Conservation (phyloP, 331 rosid species). For the Pyracantha coccinea region DNA sequence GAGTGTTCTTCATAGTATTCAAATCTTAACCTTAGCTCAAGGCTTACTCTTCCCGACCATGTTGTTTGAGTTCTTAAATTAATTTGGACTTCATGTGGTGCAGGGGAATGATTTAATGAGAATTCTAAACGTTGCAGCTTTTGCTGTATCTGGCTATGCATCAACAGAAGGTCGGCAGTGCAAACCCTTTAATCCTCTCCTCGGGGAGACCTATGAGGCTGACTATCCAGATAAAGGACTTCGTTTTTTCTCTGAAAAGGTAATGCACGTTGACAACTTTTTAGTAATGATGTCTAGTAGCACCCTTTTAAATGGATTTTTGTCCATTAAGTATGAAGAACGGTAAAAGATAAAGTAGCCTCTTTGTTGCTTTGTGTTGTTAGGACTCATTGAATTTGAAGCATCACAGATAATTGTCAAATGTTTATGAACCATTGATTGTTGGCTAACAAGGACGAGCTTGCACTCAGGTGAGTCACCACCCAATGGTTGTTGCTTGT, state of each 20-base stretch:
- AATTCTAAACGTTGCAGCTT: constrained; percentile 82
- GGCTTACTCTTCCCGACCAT: too few species aligned
- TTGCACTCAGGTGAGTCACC: constrained; percentile 85
- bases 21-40: too few species aligned
- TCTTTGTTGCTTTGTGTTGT: constrained; percentile 1
- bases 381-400: constrained; percentile 4
- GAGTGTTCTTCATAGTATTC: too few species aligned
- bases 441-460: constrained; percentile 31
- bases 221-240: constrained; percentile 99
- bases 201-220: constrained; percentile 97
- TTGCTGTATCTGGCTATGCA: constrained; percentile 98
- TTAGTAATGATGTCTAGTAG: background rate
- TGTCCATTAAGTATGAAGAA: background rate
- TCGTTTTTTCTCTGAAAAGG: constrained; percentile 93
- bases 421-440: constrained; percentile 13
- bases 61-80: too few species aligned
- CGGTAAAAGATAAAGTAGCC: background rate
- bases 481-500: constrained; percentile 96
- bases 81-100: constrained; percentile 32
- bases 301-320: background rate
- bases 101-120: constrained; percentile 99
- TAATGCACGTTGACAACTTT: constrained; percentile 13
- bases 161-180: constrained; percentile 99
- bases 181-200: constrained; percentile 98
- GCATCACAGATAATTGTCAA: constrained; percentile 1